phyloP scores from a whole-genome alignment of 2,329 filamentous ascomycete genomes.

The Colletotrichum gigasporum region DNA sequence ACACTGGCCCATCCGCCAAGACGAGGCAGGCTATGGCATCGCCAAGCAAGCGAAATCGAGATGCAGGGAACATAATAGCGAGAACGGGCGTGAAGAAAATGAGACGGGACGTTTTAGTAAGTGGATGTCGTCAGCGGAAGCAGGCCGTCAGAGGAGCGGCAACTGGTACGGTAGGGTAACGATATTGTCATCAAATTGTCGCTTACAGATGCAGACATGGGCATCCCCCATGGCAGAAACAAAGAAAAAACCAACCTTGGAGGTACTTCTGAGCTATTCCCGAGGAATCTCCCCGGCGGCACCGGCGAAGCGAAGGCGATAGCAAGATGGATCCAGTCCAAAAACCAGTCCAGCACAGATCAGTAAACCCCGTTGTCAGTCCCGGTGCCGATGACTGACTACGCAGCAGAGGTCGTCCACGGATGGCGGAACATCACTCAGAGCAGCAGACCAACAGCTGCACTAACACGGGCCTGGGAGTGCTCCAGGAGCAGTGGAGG shows the following conservation, averaged over 20 bases:
- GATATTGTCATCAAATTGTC: conserved; percentile 9
- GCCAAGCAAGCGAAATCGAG: not conserved
- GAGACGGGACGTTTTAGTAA: conserved; percentile 1
- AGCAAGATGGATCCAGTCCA: not conserved
- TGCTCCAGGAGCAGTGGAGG: not conserved
- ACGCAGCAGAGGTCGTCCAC: not conserved
- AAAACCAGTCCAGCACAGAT: not conserved
- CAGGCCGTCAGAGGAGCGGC: not conserved
- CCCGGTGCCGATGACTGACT: not conserved
- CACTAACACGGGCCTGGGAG: not conserved
- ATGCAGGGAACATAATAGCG: not conserved
- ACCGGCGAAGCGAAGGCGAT: conserved; percentile 6
- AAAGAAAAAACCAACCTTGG: not conserved
- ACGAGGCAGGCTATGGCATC: not conserved
- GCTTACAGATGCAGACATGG: conserved; percentile 2
- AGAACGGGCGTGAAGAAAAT: not conserved
- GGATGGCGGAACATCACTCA: not conserved
- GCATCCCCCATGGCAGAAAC: not conserved
- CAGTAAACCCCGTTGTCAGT: not conserved
- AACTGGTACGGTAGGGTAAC: not conserved
- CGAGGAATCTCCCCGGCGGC: conserved; percentile 16
- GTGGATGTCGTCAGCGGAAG: not conserved
- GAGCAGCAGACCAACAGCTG: not conserved
- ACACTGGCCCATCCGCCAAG: not conserved
- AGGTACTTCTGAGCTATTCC: not conserved